A percentile compares a stretch with the other conserved stretches of the same genome.
phyloP scores from a whole-genome alignment of 2,329 filamentous ascomycete genomes.

The Verticillium longisporum region DNA sequence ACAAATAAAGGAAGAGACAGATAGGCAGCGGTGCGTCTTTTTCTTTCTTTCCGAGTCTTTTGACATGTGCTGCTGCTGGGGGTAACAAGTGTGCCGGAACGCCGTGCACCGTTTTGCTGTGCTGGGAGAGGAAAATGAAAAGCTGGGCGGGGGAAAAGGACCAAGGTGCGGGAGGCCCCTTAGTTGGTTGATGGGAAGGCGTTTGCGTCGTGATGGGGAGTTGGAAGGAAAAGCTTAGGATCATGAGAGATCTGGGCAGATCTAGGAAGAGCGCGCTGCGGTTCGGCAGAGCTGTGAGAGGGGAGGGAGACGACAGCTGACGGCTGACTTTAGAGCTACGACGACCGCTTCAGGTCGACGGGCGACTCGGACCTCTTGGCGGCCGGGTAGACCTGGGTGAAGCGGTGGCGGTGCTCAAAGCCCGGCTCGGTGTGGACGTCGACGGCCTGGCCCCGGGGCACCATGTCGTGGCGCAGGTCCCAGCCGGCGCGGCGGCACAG shows the following conservation, averaged over 20 bases:
- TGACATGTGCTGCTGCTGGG: too few relatives aligned
- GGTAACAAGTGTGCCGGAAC: neutral
- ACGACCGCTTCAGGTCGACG: neutral
- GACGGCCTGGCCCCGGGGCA: conserved; percentile 59
- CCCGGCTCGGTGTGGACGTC: conserved; percentile 45
- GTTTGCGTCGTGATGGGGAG: too few relatives aligned
- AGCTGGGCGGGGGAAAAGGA: neutral
- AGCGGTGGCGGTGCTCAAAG: conserved; percentile 35
- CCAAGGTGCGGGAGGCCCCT: neutral
- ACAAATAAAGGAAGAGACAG: too few relatives aligned
- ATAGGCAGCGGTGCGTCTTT: neutral
- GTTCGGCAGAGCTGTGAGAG: too few relatives aligned
- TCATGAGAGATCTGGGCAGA: too few relatives aligned
- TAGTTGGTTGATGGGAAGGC: too few relatives aligned
- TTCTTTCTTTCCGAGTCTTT: neutral
- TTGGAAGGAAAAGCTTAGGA: too few relatives aligned
- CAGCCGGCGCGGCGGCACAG: conserved; percentile 77
- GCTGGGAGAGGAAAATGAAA: neutral
- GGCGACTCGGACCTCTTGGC: conserved; percentile 2
- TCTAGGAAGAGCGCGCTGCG: too few relatives aligned
- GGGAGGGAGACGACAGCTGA: neutral
- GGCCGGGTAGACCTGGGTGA: conserved; percentile 18
- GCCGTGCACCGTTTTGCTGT: conserved; percentile 20
- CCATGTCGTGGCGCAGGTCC: conserved; percentile 76
- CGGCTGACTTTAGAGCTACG: too few relatives aligned